Evolutionary conservation across 306 rosid genomes (phyloP), one percentile per base, ranked within the genome.

Genomic region (Ammopiptanthus mongolicus): DNA sequence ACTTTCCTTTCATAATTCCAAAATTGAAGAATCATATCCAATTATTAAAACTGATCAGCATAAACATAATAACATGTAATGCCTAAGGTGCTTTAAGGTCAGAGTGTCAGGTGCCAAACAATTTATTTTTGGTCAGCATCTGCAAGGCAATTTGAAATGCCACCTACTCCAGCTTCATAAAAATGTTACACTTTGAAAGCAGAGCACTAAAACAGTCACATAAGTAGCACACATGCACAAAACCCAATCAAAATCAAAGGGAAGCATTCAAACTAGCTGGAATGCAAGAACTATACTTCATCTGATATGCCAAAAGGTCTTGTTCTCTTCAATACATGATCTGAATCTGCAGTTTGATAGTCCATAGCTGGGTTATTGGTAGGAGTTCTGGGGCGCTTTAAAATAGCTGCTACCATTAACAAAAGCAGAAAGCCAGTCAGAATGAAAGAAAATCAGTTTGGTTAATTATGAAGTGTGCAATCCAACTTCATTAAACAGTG

Each of bases 301-400:
- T 96, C 98, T 46, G 93, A 77, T 82, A 90, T 76, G 84, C 97
- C 96, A 48, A 96, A 92, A 65, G 97, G 94, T 81, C 96, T 90
- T 74, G 98, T 78, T 86, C 98, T 87, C 96, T 96, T 96, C 85
- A 96, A 50, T 69, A 89, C 96, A 76, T 86, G 92, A 69, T 96
- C 99, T 81, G 97, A 92, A 87, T 96, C 99, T 44, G 99, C 97
- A 65, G 97, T 89, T 89, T 92, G 99, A 87, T 92, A 92, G 84
- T 96, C 99, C 90, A 96, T 86, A 65, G 91, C 84, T 31, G 97
- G 91, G 84, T 89, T 96, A 74, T 89, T 87, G 72, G 90, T 85
- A 63, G 98, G 97, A 82, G 99, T 92, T 87, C 99, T 90, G 74
- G 99, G 98, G 68, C 96, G 97, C 96, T 96, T 96, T 84, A 91